A percentile compares a stretch with the other conserved stretches of the same genome.
phyloP scores from a whole-genome alignment of 2,329 filamentous ascomycete genomes.

The Xylariaceae sp. region DNA sequence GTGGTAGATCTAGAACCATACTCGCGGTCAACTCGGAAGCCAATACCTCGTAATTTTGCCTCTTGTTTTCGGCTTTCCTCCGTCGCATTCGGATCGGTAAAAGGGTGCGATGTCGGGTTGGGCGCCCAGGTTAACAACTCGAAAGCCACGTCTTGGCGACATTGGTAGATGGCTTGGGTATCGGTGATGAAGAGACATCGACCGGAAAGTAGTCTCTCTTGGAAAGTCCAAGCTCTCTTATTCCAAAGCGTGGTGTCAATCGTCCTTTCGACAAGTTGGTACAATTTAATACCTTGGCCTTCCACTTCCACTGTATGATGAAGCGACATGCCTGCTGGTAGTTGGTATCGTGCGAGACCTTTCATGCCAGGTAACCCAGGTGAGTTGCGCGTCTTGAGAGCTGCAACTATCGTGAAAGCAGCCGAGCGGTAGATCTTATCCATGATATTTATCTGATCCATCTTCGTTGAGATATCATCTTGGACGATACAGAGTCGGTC shows the following conservation, averaged over 20 bases:
- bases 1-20: too few species aligned
- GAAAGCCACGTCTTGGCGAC: conserved; percentile 6
- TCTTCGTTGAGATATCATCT: conserved; percentile 6
- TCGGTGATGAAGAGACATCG: conserved; percentile 9
- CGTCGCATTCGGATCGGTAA: neutral
- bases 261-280: neutral
- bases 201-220: conserved; percentile 9
- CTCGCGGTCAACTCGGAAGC: too few species aligned
- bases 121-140: conserved; percentile 8
- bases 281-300: neutral
- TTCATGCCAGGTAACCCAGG: conserved; percentile 2
- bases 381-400: conserved; percentile 3
- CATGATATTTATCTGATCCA: neutral
- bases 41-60: too few species aligned
- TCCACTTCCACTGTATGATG: too few species aligned
- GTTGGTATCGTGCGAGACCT: too few species aligned
- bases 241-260: conserved; percentile 10
- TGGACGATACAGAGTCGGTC: conserved; percentile 13
- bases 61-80: too few species aligned
- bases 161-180: conserved; percentile 9
- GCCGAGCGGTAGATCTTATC: conserved; percentile 6
- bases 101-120: neutral
- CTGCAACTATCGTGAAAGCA: conserved; percentile 5
- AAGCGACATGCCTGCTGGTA: too few species aligned
- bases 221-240: conserved; percentile 11